Base-by-base conservation (phyloP, 352 stramenopile genomes). In the Pseudoperonospora humuli region DNA sequence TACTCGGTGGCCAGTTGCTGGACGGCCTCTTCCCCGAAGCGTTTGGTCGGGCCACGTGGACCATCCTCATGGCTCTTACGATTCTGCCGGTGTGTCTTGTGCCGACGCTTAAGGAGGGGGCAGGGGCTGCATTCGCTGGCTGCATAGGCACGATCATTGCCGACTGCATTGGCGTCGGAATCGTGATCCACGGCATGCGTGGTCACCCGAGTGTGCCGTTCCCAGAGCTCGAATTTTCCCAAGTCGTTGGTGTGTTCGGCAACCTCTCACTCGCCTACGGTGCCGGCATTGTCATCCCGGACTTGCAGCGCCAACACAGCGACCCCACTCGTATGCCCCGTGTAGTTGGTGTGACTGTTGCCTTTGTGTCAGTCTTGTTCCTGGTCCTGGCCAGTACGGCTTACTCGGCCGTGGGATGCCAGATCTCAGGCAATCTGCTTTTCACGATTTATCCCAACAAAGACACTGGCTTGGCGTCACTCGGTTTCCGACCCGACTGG, bases 251-350 rank as follows among this genome's bases (percentile, higher is more conserved):
- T 15, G 64, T 61, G 0, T 84, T 84, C 39, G 72, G 69, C 27
- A 84, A 71, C 45, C 50, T 84, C 24, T 75, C 58, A 11, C 63
- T 84, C 15, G 67, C 67, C 8, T 82, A 82, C 39, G 67, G 57
- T 7, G 73, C 69, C 5, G 69, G 44, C 0, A 54, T 60, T 14
- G 51, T 60, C 3, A 37, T 60, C 2, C 44, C 51, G 7, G 45
- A 60, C 13, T 42, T 60, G 13, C 51, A 60, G 19, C 44, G 51
- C 17, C 51, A 60, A 27, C 51, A 60, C 45, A 61, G 52, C 18
- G 45, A 61, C 3, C 52, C 52, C 2, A 44, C 23, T 27, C 52
- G 52, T 26, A 61, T 61, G 61, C 36, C 61, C 61, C 42, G 66
- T 64, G 46, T 80, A 61, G 52, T 73, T 39, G 18, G 50, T 45